Evolutionary conservation across 2,329 filamentous ascomycete species (phyloP).

Genomic region (Penicillium sp.): DNA sequence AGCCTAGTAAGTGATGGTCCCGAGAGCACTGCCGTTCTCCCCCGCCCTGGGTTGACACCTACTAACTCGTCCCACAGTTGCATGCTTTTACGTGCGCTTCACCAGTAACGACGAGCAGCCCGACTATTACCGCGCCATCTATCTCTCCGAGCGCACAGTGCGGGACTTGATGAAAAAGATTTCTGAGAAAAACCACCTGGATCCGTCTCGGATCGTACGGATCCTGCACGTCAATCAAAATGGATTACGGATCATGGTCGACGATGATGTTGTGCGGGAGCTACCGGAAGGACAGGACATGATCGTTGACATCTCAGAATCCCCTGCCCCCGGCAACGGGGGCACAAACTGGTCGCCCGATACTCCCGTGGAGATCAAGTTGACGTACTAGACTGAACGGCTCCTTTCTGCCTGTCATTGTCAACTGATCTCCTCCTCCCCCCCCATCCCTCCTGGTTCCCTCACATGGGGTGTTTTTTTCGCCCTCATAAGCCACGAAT

Average conservation of each 20-base stretch:
- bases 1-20: constrained; percentile 49
- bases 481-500: no score
- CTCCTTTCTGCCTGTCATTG: constrained; percentile 11
- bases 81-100: constrained; percentile 77
- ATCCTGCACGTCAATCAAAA: constrained; percentile 66
- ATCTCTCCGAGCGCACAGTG: constrained; percentile 70
- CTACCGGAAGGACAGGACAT: constrained; percentile 89
- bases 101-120: constrained; percentile 46
- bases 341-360: constrained; percentile 6
- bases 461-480: no score
- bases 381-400: constrained; percentile 43
- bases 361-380: constrained; percentile 44
- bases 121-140: constrained; percentile 76
- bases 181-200: constrained; percentile 72
- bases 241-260: constrained; percentile 76
- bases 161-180: constrained; percentile 68
- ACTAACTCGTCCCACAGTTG: constrained; percentile 49
- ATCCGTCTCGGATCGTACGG: constrained; percentile 63
- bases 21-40: neutral
- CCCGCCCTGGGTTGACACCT: constrained; percentile 16
- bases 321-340: constrained; percentile 7
- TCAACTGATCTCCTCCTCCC: neutral
- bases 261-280: constrained; percentile 81
- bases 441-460: neutral
- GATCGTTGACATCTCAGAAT: constrained; percentile 62